Conservation (phyloP, 2,329 filamentous ascomycete genomes). For the Dactylonectria macrodidyma region DNA sequence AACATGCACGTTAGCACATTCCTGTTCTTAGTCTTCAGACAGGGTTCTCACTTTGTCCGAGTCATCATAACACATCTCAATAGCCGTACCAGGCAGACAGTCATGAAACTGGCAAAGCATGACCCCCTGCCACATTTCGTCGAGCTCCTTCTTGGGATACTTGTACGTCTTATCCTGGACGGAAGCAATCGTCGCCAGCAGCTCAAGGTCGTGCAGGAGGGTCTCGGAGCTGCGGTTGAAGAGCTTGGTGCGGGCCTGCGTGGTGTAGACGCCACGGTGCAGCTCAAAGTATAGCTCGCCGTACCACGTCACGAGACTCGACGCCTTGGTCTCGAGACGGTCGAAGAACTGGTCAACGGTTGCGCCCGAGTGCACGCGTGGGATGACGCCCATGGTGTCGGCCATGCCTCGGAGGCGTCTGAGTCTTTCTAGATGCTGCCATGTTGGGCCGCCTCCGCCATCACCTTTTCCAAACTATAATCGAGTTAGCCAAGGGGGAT, state of each 20-base stretch:
- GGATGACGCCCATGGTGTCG: slow-evolving; percentile 84
- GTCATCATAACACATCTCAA: slow-evolving; percentile 98
- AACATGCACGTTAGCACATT: slow-evolving; percentile 20
- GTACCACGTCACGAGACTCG: slow-evolving; percentile 95
- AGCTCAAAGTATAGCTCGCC: slow-evolving; percentile 98
- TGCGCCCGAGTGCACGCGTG: slow-evolving; percentile 88
- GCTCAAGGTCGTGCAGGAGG: slow-evolving; percentile 88
- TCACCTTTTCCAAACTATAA: slow-evolving; percentile 89
- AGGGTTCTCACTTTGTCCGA: slow-evolving; percentile 76
- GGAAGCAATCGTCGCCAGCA: slow-evolving; percentile 87
- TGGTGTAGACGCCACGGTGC: slow-evolving; percentile 97
- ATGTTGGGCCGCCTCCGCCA: slow-evolving; percentile 94
- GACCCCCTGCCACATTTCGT: slow-evolving; percentile 94
- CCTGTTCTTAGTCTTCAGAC: slow-evolving; percentile 38
- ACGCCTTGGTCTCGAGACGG: slow-evolving; percentile 82
- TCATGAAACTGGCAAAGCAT: slow-evolving; percentile 98
- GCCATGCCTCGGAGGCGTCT: slow-evolving; percentile 91
- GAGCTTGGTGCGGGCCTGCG: slow-evolving; percentile 96
- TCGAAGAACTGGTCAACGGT: slow-evolving; percentile 97
- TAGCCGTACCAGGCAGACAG: slow-evolving; percentile 93
- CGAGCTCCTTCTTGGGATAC: slow-evolving; percentile 95
- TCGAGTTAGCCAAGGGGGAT: slow-evolving; percentile 77
- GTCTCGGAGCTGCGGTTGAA: slow-evolving; percentile 92
- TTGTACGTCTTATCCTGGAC: slow-evolving; percentile 81
- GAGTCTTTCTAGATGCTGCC: slow-evolving; percentile 94